phyloP scores from a whole-genome alignment of 768 basidiomycete genomes.

The Termitomyces sp. region DNA sequence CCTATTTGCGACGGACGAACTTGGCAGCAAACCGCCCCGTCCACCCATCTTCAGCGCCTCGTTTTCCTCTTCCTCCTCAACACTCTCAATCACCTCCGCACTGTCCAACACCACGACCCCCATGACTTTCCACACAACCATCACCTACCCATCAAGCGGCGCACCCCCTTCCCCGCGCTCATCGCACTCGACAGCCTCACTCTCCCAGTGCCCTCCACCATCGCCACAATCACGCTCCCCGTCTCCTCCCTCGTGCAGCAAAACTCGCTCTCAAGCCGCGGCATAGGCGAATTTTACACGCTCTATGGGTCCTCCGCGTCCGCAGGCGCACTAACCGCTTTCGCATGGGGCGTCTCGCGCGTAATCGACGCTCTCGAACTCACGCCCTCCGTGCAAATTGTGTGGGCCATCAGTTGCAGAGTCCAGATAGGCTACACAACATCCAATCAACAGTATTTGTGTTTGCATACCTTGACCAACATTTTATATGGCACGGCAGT shows the following conservation, averaged over 20 bases:
- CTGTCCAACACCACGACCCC: constrained; percentile 33
- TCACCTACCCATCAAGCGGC: constrained; percentile 37
- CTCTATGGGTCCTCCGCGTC: constrained; percentile 43
- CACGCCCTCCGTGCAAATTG: constrained; percentile 35
- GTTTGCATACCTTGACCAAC: too few species aligned
- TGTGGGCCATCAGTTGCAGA: too few species aligned
- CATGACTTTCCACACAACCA: constrained; percentile 44
- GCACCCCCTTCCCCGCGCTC: constrained; percentile 44
- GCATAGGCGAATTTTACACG: constrained; percentile 52
- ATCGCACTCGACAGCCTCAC: constrained; percentile 46
- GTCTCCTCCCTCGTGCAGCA: constrained; percentile 53
- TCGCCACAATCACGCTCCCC: constrained; percentile 45
- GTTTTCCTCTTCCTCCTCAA: constrained; percentile 27
- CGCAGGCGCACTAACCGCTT: constrained; percentile 53
- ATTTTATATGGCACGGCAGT: too few species aligned
- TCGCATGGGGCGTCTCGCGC: constrained; percentile 57
- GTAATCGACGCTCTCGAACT: constrained; percentile 58
- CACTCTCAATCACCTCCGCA: constrained; percentile 43
- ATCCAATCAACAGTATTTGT: too few species aligned
- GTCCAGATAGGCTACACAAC: too few species aligned
- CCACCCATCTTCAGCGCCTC: constrained; percentile 41
- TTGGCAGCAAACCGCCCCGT: constrained; percentile 43
- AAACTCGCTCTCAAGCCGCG: constrained; percentile 39
- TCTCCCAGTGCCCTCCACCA: constrained; percentile 30
- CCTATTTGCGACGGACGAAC: constrained; percentile 48